Conservation (phyloP, 768 basidiomycete species). For the Holtermannia corniformis region DNA sequence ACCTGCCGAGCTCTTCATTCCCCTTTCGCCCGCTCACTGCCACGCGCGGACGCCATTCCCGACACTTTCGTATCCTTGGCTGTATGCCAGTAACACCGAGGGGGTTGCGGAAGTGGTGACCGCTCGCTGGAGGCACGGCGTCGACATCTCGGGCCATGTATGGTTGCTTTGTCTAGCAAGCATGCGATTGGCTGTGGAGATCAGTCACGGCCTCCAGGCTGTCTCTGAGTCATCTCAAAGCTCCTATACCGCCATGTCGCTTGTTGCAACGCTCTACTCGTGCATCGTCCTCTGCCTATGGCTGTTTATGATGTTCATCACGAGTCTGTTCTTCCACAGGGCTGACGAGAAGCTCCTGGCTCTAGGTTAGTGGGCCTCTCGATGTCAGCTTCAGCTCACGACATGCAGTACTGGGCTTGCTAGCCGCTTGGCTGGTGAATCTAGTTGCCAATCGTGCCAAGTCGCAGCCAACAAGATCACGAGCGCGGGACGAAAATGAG, state of each 20-base stretch:
- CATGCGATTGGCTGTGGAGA: conserved; percentile 69
- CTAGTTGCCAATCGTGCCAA: too few species aligned
- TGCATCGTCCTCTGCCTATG: conserved; percentile 48
- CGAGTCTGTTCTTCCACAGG: conserved; percentile 82
- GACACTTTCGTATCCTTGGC: neutral
- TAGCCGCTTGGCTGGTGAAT: neutral
- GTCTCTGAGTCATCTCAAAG: too few species aligned
- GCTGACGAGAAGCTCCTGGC: conserved; percentile 81
- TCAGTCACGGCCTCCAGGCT: conserved; percentile 38
- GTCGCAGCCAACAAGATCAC: too few species aligned
- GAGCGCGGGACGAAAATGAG: too few species aligned
- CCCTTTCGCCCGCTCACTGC: neutral
- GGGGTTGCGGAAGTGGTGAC: conserved; percentile 8
- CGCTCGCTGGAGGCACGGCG: conserved; percentile 66
- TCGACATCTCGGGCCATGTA: conserved; percentile 88
- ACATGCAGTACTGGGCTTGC: neutral
- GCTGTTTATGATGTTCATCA: conserved; percentile 67
- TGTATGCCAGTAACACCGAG: neutral
- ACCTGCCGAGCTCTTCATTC: conserved; percentile 7
- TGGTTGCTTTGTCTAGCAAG: conserved; percentile 75
- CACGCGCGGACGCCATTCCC: neutral
- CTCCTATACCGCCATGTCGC: neutral
- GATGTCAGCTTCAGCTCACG: too few species aligned
- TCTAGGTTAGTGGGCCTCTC: conserved; percentile 53
- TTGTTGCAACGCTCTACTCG: neutral